These are phyloP conservation scores for Cudoniella acicularis DNA, from an alignment of 495 filamentous ascomycete species.

Conservation along the genomic window DNA sequence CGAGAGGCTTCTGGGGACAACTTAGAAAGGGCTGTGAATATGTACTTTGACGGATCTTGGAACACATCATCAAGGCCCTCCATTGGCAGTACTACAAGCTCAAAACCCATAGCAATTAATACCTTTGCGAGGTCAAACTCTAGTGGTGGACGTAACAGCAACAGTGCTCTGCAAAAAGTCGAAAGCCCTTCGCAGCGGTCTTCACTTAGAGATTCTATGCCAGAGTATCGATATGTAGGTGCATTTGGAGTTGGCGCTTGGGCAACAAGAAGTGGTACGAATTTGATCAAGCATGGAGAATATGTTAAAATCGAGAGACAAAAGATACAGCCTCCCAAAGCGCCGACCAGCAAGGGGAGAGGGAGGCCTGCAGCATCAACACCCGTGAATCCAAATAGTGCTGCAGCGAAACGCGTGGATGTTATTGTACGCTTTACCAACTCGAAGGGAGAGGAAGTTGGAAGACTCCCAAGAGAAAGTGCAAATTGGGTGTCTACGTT, in stretches of 20 bases:
- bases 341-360: conserved; percentile 46
- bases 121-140: conserved; percentile 15
- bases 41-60: conserved; percentile 95
- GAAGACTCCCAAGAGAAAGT: conserved; percentile 81
- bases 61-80: conserved; percentile 34
- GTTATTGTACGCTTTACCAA: conserved; percentile 95
- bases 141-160: conserved; percentile 11
- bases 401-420: conserved; percentile 60
- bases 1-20: conserved; percentile 55
- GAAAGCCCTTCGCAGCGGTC: conserved; percentile 15
- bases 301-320: conserved; percentile 80
- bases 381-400: conserved; percentile 33
- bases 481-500: conserved; percentile 93
- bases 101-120: conserved; percentile 18
- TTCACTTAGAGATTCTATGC: conserved; percentile 38
- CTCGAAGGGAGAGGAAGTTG: conserved; percentile 72
- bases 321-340: conserved; percentile 54
- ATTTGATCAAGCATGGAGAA: conserved; percentile 73
- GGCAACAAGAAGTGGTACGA: conserved; percentile 81
- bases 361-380: conserved; percentile 34
- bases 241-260: conserved; percentile 89
- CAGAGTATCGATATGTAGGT: conserved; percentile 74
- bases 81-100: neutral
- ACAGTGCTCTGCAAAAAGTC: conserved; percentile 2
- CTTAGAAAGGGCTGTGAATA: conserved; percentile 68